These are phyloP conservation scores for Gastrolobium villosum DNA, from an alignment of 306 rosid genomes.

Conservation along the genomic window DNA sequence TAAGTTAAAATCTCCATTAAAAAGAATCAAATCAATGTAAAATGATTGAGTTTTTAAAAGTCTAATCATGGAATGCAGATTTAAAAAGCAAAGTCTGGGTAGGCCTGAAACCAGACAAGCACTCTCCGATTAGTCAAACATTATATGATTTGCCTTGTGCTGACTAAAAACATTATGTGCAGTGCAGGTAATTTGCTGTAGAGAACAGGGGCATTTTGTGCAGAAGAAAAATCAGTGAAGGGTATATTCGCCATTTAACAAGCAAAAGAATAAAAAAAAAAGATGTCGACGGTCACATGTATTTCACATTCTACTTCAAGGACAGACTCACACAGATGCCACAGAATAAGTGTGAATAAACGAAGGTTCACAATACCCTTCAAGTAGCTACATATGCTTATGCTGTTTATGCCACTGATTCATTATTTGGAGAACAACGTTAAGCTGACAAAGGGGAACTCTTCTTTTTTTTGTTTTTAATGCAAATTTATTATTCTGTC, in stretches of 20 bases:
- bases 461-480: neutral
- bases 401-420: neutral
- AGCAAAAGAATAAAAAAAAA: neutral
- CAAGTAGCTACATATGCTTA: neutral
- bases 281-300: slow-evolving; percentile 42
- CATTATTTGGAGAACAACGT: slow-evolving; percentile 23
- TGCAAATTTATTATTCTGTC: slow-evolving; percentile 26
- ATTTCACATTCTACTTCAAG: slow-evolving; percentile 9
- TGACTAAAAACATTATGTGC: slow-evolving; percentile 30
- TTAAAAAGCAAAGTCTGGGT: neutral
- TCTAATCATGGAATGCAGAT: neutral
- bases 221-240: neutral
- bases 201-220: slow-evolving; percentile 30
- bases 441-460: neutral
- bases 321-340: slow-evolving; percentile 27
- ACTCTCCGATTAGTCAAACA: slow-evolving; percentile 34
- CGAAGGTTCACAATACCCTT: slow-evolving; percentile 21
- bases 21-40: neutral
- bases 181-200: neutral
- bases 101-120: slow-evolving; percentile 22
- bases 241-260: slow-evolving; percentile 28
- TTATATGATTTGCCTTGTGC: slow-evolving; percentile 19
- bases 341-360: slow-evolving; percentile 42
- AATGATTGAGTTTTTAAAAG: neutral
- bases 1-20: too few species aligned